These are phyloP conservation scores for Hypoxylon crocopeplum DNA, from an alignment of 495 filamentous ascomycete genomes.

Conservation along the genomic window DNA sequence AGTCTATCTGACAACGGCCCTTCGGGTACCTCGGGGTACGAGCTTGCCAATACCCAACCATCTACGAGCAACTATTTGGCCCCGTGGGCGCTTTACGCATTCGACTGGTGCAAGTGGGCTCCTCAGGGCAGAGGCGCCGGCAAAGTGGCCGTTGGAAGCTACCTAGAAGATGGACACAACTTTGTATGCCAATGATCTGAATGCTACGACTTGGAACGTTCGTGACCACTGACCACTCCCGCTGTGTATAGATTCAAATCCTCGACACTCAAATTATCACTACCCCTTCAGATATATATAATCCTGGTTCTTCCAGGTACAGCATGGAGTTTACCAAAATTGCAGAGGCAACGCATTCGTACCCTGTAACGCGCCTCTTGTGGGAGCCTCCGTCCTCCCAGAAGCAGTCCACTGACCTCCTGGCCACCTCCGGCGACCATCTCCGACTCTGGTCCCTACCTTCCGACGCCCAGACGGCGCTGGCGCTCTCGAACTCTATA, in stretches of 20 bases:
- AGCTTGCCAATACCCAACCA: slow-evolving; percentile 55
- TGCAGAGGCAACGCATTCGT: slow-evolving; percentile 98
- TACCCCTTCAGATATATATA: slow-evolving; percentile 74
- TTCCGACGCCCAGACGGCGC: slow-evolving; percentile 59
- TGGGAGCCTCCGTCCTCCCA: slow-evolving; percentile 98
- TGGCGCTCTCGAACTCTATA: slow-evolving; percentile 74
- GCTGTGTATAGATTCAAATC: slow-evolving; percentile 83
- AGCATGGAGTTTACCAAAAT: slow-evolving; percentile 90
- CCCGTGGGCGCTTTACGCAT: slow-evolving; percentile 93
- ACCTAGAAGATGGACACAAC: slow-evolving; percentile 96
- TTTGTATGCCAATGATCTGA: slow-evolving; percentile 66
- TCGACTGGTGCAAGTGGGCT: slow-evolving; percentile 99
- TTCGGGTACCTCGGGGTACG: slow-evolving; percentile 60
- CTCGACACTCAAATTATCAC: slow-evolving; percentile 80
- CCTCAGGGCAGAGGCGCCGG: slow-evolving; percentile 78
- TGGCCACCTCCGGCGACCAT: slow-evolving; percentile 97
- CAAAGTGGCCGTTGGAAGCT: slow-evolving; percentile 94
- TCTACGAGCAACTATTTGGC: slow-evolving; percentile 85
- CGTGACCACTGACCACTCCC: neutral
- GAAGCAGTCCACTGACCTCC: slow-evolving; percentile 93
- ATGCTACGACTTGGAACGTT: neutral
- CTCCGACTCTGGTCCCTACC: slow-evolving; percentile 91
- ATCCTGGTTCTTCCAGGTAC: slow-evolving; percentile 71
- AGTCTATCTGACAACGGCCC: slow-evolving; percentile 72
- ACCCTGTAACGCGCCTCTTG: slow-evolving; percentile 92